Evolutionary conservation across 1,139 yeast species (phyloP), one percentile per base, ranked within the genome.

Genomic region (Arxiozyma slooffiae): DNA sequence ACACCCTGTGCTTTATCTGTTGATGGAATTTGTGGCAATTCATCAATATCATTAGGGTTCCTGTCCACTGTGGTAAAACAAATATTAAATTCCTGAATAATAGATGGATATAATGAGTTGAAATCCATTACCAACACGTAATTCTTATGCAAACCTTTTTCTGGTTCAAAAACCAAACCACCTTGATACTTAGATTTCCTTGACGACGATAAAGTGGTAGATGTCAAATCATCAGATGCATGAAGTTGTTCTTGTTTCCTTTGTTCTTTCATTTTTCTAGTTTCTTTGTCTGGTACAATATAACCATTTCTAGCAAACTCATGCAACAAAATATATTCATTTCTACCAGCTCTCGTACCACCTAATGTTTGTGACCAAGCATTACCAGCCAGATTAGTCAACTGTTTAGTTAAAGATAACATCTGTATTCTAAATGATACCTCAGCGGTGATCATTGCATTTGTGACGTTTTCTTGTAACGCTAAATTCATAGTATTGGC

Each of bases 161-260:
- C 97, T 0, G 99, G 99, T 57, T 92, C 98, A 68, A 94, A 87
- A 44, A 94, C 99, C 60, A 88, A 77, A 65, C 99, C 97, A 74
- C 99, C 99, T 67, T 87, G 90, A 67, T 74, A 94, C 66, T 89
- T 89, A 21, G 95, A 83, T 64, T 86, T 87, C 64, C 81, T 82
- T 7, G 82, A 77, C 3, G 78, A 72, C 0, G 73, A 67, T 6
- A 74, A 76, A 46, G 75, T 78, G 30, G 40, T 73, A 79, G 76
- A 78, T 34, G 75, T 82, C 26, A 73, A 79, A 44, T 67, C 59
- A 17, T 62, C 67, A n/a, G 51, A 61, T 14, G 74, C 74, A 17
- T 36, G 23, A 3, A 17, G 9, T 49, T 69, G 46, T 43, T 58
- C 56, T 38, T 61, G 64, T 36, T 74, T 76, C 53, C 75, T 64